Evolutionary conservation across 129 eudicot species (phyloP).

Genomic region (Tanacetum coccineum): DNA sequence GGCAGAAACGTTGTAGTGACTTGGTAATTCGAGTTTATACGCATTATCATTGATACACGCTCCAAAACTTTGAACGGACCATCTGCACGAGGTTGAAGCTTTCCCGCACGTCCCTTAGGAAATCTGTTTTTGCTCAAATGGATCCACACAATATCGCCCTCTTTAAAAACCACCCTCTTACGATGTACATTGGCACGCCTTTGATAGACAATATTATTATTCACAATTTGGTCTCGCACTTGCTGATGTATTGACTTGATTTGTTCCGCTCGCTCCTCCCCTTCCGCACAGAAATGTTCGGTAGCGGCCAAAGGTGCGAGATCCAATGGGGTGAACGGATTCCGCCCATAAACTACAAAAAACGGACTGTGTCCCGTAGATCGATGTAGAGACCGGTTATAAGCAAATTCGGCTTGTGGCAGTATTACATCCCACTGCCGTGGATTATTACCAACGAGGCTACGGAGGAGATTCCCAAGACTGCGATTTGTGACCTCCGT

Average conservation of each 20-base stretch:
- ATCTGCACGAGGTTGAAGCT: too few species aligned
- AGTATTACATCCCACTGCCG: not conserved
- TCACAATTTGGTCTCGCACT: not conserved
- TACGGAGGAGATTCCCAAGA: not conserved
- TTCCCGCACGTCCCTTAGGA: too few species aligned
- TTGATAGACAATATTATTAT: too few species aligned
- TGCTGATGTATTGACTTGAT: not conserved
- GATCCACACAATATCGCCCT: too few species aligned
- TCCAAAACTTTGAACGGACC: too few species aligned
- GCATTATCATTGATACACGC: too few species aligned
- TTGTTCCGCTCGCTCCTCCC: not conserved
- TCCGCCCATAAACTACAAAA: not conserved
- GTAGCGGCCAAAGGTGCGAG: not conserved
- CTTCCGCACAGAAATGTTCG: not conserved
- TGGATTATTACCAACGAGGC: not conserved
- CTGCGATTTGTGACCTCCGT: not conserved
- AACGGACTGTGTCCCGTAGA: not conserved
- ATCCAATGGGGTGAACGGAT: not conserved
- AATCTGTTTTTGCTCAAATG: too few species aligned
- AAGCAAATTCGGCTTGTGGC: not conserved
- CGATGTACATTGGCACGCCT: too few species aligned
- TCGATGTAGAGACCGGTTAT: not conserved
- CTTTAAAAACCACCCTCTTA: too few species aligned
- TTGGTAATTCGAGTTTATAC: too few species aligned
- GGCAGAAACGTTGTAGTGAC: too few species aligned